Evolutionary conservation across 768 basidiomycete species (phyloP), one percentile per base, ranked within the genome.

Genomic region (Calocera cornea): DNA sequence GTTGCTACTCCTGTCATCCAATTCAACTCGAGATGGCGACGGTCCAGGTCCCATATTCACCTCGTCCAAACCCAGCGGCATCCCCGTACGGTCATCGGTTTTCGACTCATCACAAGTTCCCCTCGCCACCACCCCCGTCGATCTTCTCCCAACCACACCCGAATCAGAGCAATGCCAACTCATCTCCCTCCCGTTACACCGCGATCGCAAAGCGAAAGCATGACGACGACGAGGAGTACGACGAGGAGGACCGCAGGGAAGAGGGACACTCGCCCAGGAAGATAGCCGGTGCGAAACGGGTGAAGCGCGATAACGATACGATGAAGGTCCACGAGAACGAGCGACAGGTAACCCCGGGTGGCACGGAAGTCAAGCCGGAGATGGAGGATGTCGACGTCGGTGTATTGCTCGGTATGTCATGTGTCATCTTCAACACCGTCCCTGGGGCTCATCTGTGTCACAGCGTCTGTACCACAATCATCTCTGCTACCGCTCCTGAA

Each of bases 391-490:
- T 92, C 10, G 88, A 90, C 74, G 83, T 89, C 49, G 92, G 91
- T 29, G 83, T 92, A 36, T 76, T 93, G 68, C 80, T 93, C 67
- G 91, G 91, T 90, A 74, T 68, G 86, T 76, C 33, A 27, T 64
- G 49, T 54, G 36, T 65, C 47, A 41, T 54, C 31, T 68, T 31
- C 47, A 49, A 66, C 68, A 65, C 67, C 72, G 64, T 68, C 65
- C 36, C 50, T 68, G 24, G 24, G 54, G 68, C 60, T 67, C 73
- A 65, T 71, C 63, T 19, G 1, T 31, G 66, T 34, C 69, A n/a
- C 69, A 93, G 91, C 91, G 71, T 88, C 86, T 73, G 79, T 93
- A 64, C 91, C 91, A 49, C 79, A 86, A 2, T 85, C 90, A 74
- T 87, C 90, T 11, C 80, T 90, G 19, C 78, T 92, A 33, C 88